Conservation (phyloP, 1,284 basidiomycete genomes). For the Microbotryum saponariae region DNA sequence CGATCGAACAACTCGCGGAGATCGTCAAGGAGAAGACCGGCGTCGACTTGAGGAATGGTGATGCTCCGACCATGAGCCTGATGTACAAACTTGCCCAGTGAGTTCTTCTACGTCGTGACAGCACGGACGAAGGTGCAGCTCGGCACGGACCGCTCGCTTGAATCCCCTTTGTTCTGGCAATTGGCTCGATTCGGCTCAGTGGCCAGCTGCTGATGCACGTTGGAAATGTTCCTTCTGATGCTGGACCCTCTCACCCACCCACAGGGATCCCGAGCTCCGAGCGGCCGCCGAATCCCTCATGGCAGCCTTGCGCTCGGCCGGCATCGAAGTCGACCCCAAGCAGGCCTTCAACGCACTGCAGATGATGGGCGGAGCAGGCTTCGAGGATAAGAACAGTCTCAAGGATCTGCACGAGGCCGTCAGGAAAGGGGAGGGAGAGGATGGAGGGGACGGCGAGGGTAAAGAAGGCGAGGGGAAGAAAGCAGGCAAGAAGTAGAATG, state of each 20-base stretch:
- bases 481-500: no score
- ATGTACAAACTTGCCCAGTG: constrained; percentile 25
- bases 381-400: constrained; percentile 2
- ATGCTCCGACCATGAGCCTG: constrained; percentile 24
- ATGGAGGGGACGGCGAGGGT: no score
- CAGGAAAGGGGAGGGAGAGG: no score
- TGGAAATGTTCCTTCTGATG: neutral
- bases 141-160: neutral
- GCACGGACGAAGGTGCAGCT: neutral
- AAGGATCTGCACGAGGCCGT: no score
- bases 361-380: constrained; percentile 25
- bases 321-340: constrained; percentile 27
- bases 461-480: no score
- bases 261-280: constrained; percentile 23
- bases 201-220: neutral
- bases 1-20: constrained; percentile 20
- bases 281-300: constrained; percentile 24
- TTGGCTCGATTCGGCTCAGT: neutral
- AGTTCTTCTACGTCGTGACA: neutral
- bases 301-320: constrained; percentile 7
- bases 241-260: no score
- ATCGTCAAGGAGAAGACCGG: constrained; percentile 25
- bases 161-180: neutral
- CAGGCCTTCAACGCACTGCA: constrained; percentile 28
- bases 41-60: constrained; percentile 20